Evolutionary conservation across 139 green algal genomes (phyloP).

Genomic region (Tetraselmis striata): DNA sequence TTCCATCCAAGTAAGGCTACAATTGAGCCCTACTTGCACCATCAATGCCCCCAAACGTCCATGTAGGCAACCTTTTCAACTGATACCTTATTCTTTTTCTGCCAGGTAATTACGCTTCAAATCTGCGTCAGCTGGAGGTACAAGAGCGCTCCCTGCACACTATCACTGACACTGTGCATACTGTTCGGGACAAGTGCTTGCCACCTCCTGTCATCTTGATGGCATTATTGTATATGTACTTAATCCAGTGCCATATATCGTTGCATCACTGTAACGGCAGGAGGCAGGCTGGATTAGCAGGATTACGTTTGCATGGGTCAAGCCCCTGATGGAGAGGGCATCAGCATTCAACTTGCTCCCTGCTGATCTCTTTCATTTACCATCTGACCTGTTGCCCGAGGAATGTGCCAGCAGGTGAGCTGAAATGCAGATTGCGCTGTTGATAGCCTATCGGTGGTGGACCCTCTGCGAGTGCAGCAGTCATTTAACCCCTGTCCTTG

Average conservation of each 20-base stretch:
- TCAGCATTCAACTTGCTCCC: not conserved
- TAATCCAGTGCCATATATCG: too few species aligned
- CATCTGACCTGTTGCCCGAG: not conserved
- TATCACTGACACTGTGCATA: not conserved
- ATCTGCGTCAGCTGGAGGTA: not conserved
- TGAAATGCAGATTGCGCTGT: too few species aligned
- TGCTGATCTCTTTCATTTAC: not conserved
- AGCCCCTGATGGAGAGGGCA: not conserved
- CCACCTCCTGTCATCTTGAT: not conserved
- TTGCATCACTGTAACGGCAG: too few species aligned
- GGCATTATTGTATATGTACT: too few species aligned
- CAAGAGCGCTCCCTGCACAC: too few species aligned
- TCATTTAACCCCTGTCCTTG: not conserved
- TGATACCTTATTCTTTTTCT: not conserved
- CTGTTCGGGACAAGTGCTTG: not conserved
- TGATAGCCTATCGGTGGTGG: too few species aligned
- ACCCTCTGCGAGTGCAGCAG: too few species aligned
- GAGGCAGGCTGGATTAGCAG: not conserved
- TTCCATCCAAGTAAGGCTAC: not conserved
- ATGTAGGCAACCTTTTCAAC: too few species aligned
- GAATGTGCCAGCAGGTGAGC: not conserved
- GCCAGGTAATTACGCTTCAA: not conserved
- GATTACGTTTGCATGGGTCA: not conserved
- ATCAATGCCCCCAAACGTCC: not conserved
- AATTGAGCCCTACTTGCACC: not conserved